Base-by-base conservation (phyloP, 495 filamentous ascomycete species). In the Sporormia fimetaria region DNA sequence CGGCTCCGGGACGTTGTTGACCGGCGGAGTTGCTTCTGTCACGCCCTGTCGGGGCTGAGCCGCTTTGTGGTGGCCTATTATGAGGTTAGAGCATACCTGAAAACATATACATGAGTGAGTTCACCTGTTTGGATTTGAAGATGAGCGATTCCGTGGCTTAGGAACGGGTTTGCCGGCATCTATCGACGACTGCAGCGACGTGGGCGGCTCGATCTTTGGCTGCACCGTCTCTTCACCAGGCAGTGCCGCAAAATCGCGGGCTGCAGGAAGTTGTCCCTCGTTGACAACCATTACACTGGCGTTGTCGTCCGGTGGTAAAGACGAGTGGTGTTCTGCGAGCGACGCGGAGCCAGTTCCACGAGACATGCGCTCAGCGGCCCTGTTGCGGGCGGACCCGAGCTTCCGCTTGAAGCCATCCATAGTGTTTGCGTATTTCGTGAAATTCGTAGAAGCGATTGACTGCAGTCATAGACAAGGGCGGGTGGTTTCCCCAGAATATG, bases 321-420 rank as follows among this genome's bases (percentile, higher is more conserved):
- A 36, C 1, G 47, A 44, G 25, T 51, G 41, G 3, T 40, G 47
- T 15, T 36, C 47, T 1, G 38, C 17, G 14, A 51, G 37, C 0
- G 40, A 44, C 17, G 16, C 47, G 31, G 24, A 44, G 20, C 40
- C 41, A 6, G 40, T 40, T 2, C 36, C 34, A 21, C 22, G 23
- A 12, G 47, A 44, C 3, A 30, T 37, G 8, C 24, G 15, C 16
- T 51, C 47, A 2, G 41, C 40, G 14, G 42, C 34, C 17, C 34
- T 27, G 21, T 45, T 45, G 16, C 40, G 47, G 4, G 47, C 47
- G 4, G 47, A 44, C 14, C 40, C 16, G 11, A 40, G 29, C 34
- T 43, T 43, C 16, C 14, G 10, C 33, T 40, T 49, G 6, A 51
- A 26, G 15, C 33, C 40, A 28, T 51, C 47, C 47, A 51, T 51